A percentile compares a stretch with the other conserved stretches of the same genome.
These are phyloP conservation scores for Eremothecium coryli DNA, from an alignment of 1,139 yeast genomes.

Conservation along the genomic window DNA sequence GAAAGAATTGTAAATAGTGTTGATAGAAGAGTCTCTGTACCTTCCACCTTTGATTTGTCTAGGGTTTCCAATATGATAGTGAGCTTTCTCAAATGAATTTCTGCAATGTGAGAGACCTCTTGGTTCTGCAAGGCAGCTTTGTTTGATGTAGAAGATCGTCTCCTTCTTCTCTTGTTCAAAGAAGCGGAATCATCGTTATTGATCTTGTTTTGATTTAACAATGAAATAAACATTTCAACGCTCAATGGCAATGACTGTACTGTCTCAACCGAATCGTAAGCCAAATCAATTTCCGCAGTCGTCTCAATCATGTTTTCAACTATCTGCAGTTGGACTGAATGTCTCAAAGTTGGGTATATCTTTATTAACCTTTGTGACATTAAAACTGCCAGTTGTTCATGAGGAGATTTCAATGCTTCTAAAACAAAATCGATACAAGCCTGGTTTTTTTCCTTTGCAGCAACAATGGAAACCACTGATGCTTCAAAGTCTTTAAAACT, in stretches of 20 bases:
- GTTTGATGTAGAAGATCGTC: conserved; percentile 63
- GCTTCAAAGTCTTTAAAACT: conserved; percentile 46
- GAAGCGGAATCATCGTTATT: conserved; percentile 32
- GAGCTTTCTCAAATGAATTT: conserved; percentile 64
- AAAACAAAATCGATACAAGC: conserved; percentile 56
- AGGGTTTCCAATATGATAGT: conserved; percentile 74
- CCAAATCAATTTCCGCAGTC: conserved; percentile 36
- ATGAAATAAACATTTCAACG: conserved; percentile 38
- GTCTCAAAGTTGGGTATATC: conserved; percentile 48
- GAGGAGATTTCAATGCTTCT: conserved; percentile 41
- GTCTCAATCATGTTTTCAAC: conserved; percentile 53
- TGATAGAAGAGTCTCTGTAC: conserved; percentile 44
- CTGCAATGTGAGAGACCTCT: conserved; percentile 64
- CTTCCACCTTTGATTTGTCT: conserved; percentile 39
- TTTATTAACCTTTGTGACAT: conserved; percentile 45
- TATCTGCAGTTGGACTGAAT: conserved; percentile 49
- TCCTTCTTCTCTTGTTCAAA: conserved; percentile 61
- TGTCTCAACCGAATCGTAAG: conserved; percentile 47
- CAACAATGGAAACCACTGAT: conserved; percentile 47
- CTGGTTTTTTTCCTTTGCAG: conserved; percentile 46
- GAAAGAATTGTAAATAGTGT: conserved; percentile 64
- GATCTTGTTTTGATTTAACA: conserved; percentile 43
- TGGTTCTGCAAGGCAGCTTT: conserved; percentile 66
- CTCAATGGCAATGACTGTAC: conserved; percentile 42
- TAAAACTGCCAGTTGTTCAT: conserved; percentile 42